phyloP scores from a whole-genome alignment of 495 filamentous ascomycete genomes.

The Chaetomium cochliodes region DNA sequence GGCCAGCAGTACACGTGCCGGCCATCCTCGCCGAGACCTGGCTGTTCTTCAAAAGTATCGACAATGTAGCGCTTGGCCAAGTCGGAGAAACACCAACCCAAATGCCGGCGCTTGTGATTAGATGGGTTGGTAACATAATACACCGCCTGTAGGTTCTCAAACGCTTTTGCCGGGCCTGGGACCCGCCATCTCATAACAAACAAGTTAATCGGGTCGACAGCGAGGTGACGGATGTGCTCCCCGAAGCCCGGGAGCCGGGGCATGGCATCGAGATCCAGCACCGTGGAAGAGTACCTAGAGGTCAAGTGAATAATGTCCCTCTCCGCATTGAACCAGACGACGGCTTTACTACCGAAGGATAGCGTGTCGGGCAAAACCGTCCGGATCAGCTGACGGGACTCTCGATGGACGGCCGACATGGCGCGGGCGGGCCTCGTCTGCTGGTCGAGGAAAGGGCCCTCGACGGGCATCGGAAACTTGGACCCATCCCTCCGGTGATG shows the following conservation, averaged over 20 bases:
- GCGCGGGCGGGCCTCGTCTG: constrained; percentile 36
- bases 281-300: not conserved
- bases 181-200: not conserved
- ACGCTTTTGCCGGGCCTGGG: not conserved
- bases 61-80: constrained; percentile 23
- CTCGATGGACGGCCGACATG: constrained; percentile 34
- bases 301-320: constrained; percentile 35
- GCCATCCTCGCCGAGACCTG: constrained; percentile 17
- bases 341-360: constrained; percentile 10
- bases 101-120: not conserved
- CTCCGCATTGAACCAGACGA: constrained; percentile 36
- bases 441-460: constrained; percentile 21
- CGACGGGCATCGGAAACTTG: not conserved
- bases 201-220: constrained; percentile 6
- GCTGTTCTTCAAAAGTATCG: constrained; percentile 23
- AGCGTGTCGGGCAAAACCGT: constrained; percentile 38
- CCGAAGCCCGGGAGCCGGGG: constrained; percentile 16
- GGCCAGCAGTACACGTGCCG: constrained; percentile 40
- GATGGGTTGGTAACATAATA: constrained; percentile 16
- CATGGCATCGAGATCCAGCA: not conserved
- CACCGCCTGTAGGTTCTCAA: constrained; percentile 23
- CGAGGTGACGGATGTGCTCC: constrained; percentile 31
- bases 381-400: constrained; percentile 40
- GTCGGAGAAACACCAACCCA: constrained; percentile 37
- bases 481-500: too few relatives aligned